Conservation (phyloP, 805 yeast genomes). For the Lipomyces starkeyi region DNA sequence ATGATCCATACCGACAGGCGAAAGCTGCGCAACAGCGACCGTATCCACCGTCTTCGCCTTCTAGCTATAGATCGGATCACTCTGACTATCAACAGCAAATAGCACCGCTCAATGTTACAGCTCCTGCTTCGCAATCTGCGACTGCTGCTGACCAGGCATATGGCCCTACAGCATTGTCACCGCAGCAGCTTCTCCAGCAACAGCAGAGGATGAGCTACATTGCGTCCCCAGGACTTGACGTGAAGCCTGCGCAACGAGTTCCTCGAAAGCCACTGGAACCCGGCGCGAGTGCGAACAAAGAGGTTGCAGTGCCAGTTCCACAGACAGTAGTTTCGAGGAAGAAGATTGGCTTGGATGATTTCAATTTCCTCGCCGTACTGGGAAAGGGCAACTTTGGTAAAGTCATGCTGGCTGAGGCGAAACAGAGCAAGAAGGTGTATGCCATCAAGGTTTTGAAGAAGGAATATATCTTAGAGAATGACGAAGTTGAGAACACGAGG, state of each 20-base stretch:
- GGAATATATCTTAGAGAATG: constrained; percentile 92
- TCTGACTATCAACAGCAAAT: constrained; percentile 39
- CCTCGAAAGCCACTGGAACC: constrained; percentile 15
- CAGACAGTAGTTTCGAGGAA: constrained; percentile 45
- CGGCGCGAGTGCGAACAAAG: neutral
- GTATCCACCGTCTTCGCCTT: constrained; percentile 13
- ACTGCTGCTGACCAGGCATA: constrained; percentile 4
- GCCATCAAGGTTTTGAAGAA: constrained; percentile 97
- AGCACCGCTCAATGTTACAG: constrained; percentile 22
- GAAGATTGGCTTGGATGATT: constrained; percentile 86
- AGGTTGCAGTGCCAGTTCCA: constrained; percentile 18
- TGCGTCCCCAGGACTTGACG: neutral
- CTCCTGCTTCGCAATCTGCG: neutral
- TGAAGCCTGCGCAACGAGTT: neutral
- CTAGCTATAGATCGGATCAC: constrained; percentile 5
- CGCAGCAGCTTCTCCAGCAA: neutral
- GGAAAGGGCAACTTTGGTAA: constrained; percentile 99
- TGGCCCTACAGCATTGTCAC: neutral
- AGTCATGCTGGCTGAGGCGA: constrained; percentile 95
- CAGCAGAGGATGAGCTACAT: constrained; percentile 6
- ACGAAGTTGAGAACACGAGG: constrained; percentile 92
- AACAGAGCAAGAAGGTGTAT: constrained; percentile 78
- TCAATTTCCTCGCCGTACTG: constrained; percentile 88
- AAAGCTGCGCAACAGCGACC: constrained; percentile 6
- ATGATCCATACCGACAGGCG: neutral